These are phyloP conservation scores for Hypoxylon trugodes DNA, from an alignment of 495 filamentous ascomycete species.

Conservation along the genomic window DNA sequence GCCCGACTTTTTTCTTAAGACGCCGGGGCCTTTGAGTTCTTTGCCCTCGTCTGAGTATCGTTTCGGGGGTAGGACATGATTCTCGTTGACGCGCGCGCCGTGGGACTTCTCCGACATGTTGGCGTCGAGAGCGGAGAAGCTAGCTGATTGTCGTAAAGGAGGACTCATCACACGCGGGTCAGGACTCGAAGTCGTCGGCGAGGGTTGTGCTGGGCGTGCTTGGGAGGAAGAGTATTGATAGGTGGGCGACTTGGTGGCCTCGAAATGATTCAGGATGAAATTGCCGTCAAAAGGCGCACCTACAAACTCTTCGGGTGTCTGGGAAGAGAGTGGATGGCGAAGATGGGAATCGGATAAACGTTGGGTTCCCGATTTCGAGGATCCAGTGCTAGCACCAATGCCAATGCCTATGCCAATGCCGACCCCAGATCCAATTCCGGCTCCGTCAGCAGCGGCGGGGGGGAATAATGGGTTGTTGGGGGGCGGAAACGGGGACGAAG, in stretches of 20 bases:
- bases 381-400: slow-evolving; percentile 33
- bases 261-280: slow-evolving; percentile 74
- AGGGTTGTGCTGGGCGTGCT: slow-evolving; percentile 60
- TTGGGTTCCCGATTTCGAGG: slow-evolving; percentile 54
- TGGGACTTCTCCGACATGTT: slow-evolving; percentile 59
- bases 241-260: slow-evolving; percentile 60
- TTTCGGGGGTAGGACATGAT: slow-evolving; percentile 69
- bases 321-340: slow-evolving; percentile 64
- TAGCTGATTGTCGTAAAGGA: slow-evolving; percentile 79
- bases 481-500: too few species aligned
- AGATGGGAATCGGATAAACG: slow-evolving; percentile 45
- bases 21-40: slow-evolving; percentile 61
- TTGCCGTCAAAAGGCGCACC: slow-evolving; percentile 73
- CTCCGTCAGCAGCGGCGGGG: slow-evolving; percentile 26
- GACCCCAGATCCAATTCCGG: slow-evolving; percentile 30
- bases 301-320: slow-evolving; percentile 75
- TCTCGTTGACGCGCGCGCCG: slow-evolving; percentile 62
- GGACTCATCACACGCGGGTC: slow-evolving; percentile 64
- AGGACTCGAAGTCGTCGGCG: slow-evolving; percentile 65
- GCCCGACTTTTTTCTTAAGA: slow-evolving; percentile 86
- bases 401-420: slow-evolving; percentile 34
- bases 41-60: slow-evolving; percentile 86
- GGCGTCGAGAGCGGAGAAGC: slow-evolving; percentile 70
- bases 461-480: slow-evolving; percentile 26
- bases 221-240: slow-evolving; percentile 47